Evolutionary conservation across 2,329 filamentous ascomycete species (phyloP), one percentile per base, ranked within the genome.

Genomic region (Neoarthrinium moseri): DNA sequence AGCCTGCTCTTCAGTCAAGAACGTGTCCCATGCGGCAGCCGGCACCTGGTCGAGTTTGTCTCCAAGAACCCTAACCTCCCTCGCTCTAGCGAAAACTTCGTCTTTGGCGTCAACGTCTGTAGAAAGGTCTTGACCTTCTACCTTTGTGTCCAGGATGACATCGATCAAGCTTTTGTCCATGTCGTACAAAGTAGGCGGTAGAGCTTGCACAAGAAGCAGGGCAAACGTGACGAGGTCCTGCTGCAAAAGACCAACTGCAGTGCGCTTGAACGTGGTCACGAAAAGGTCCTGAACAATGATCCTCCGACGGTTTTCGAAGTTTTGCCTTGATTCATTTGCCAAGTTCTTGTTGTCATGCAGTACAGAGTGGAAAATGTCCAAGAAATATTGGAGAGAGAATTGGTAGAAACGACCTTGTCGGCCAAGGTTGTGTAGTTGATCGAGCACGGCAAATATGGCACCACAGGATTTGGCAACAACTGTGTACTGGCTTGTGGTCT

Each of bases 341-440:
- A 94, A 75, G 49, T 83, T 83, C 59, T 86, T 84, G 67, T 95
- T 95, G 48, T 83, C 80, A 56, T 87, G 87, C 30, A 99, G 78
- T 6, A 99, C 94, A 5, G 87, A 83, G 63, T 95, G 89, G 80
- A 99, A 99, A 57, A 99, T 99, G 64, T 96, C 89, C 45, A 96
- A 81, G 71, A 99, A 99, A 71, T 96, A 99, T 67, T 96, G 91
- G 49, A 99, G 78, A 29, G 94, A 99, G 77, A 99, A 99, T 65
- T 97, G 95, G 69, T 99, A 99, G 71, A 97, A 97, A 74, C 97
- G 94, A n/a, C n/a, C n/a, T n/a, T n/a, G n/a, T n/a, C n/a, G n/a
- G 67, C 99, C 96, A 65, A 99, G 85, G 63, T 96, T 95, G 68
- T 97, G 92, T 47, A 99, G 81, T 67, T 99, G 92, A 71, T 99